Base-by-base conservation (phyloP, 768 basidiomycete species). In the Pholiota microspora region DNA sequence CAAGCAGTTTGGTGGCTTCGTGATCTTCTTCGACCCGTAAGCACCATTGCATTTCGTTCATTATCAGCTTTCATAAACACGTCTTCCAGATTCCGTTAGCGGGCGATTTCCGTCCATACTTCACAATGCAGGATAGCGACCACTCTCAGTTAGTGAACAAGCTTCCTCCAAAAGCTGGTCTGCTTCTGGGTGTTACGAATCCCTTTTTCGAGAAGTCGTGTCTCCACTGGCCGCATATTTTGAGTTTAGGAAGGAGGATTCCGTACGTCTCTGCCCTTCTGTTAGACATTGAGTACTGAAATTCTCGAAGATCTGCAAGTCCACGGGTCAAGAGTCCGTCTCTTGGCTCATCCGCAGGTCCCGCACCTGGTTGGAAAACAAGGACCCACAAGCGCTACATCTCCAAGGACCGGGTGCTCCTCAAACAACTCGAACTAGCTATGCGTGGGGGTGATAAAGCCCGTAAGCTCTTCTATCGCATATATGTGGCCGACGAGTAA, bases 91-190 rank as follows among this genome's bases (percentile, higher is more conserved):
- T 96, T 27, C 92, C 94, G 3, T 76, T 92, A 7, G 82, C 87
- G 0, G 84, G 83, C 1, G 95, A 99, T 64, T 83, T 92, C 62
- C 81, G 96, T 7, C 96, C 96, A 0, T 99, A 96, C 69, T 90
- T 98, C 60, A 97, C 96, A 13, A 94, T 99, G 62, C 96, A 98
- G 67, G 96, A 98, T 63, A 80, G 80, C n/a, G 94, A 97, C 56
- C 85, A 88, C 58, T 61, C 78, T 2, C 64, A 78, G 1, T 69
- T 99, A 10, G 86, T 97, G 38, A 94, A 92, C 66, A 85, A 86
- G 57, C 82, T 89, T 27, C 82, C 85, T n/a, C 92, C 91, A 0
- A 84, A 85, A 67, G 69, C 85, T 0, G 93, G 92, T 1, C 68
- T 91, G 2, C 60, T 96, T 4, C 67, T 96, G 2, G 92, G 94